Conservation (phyloP, 768 basidiomycete species). For the Podaxis sp. region DNA sequence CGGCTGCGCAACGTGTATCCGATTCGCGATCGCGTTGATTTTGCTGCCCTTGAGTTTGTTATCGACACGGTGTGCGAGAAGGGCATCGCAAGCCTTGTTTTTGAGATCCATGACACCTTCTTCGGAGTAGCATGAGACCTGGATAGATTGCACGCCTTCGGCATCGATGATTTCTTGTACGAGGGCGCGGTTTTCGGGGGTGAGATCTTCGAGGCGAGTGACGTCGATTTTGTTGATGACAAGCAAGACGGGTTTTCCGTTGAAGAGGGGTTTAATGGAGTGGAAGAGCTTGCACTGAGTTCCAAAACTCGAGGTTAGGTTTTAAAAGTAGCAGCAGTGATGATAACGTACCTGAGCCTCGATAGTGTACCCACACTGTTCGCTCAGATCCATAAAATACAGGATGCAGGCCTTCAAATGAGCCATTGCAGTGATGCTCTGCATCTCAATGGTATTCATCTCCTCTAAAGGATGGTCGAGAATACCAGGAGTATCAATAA, state of each 20-base stretch:
- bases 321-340: neutral
- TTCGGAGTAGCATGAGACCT: conserved; percentile 85
- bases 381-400: conserved; percentile 99
- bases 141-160: conserved; percentile 72
- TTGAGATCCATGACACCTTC: conserved; percentile 98
- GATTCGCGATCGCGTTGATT: conserved; percentile 89
- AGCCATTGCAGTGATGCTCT: conserved; percentile 96
- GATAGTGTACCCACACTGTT: conserved; percentile 96
- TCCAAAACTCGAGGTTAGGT: neutral
- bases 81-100: conserved; percentile 92
- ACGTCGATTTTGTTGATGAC: conserved; percentile 99
- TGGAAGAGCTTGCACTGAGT: conserved; percentile 95
- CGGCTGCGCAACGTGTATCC: conserved; percentile 94
- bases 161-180: conserved; percentile 84
- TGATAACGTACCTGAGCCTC: conserved; percentile 80
- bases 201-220: conserved; percentile 81
- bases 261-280: conserved; percentile 97
- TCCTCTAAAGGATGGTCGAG: conserved; percentile 98
- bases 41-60: conserved; percentile 92
- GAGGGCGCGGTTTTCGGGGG: conserved; percentile 70
- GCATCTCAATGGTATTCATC: conserved; percentile 99
- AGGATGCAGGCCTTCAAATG: conserved; percentile 92
- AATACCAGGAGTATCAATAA: conserved; percentile 98
- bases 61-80: conserved; percentile 94
- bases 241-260: conserved; percentile 88